A percentile compares a stretch with the other conserved stretches of the same genome.
Conservation (phyloP, 2,329 filamentous ascomycete species). For the Fusarium solani-melongenae region DNA sequence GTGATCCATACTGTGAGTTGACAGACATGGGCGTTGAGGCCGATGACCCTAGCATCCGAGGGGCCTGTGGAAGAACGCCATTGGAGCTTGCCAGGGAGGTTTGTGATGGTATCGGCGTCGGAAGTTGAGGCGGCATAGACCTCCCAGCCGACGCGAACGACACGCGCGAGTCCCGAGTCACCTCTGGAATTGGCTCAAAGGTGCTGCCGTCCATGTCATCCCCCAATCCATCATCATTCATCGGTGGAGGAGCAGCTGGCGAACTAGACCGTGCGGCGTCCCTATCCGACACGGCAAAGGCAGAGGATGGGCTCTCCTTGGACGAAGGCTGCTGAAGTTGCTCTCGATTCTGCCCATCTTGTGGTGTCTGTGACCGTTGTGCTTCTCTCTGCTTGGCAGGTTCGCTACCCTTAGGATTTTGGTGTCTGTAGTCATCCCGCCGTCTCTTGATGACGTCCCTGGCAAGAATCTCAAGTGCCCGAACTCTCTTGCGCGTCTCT, state of each 20-base stretch:
- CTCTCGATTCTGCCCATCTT: background rate
- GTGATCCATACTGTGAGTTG: constrained; percentile 52
- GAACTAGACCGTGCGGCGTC: constrained; percentile 26
- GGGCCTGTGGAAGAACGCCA: constrained; percentile 32
- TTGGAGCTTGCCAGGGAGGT: constrained; percentile 30
- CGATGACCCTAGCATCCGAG: constrained; percentile 41
- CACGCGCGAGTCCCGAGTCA: constrained; percentile 38
- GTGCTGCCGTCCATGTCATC: constrained; percentile 32
- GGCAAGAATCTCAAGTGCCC: constrained; percentile 76
- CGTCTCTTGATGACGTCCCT: constrained; percentile 83
- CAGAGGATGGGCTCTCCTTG: background rate
- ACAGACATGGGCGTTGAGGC: constrained; percentile 42
- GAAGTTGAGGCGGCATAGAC: constrained; percentile 30
- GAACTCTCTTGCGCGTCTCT: constrained; percentile 65
- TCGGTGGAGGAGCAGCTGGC: constrained; percentile 18
- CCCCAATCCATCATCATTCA: constrained; percentile 30
- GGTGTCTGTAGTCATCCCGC: constrained; percentile 67
- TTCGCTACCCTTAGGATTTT: constrained; percentile 54
- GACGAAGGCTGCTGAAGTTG: background rate
- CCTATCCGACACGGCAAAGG: constrained; percentile 7
- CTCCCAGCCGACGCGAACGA: constrained; percentile 35
- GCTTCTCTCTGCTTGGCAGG: constrained; percentile 49
- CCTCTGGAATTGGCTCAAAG: constrained; percentile 41
- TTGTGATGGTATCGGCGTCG: constrained; percentile 38
- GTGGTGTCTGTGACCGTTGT: background rate